These are phyloP conservation scores for Arabidopsis suecica DNA, from an alignment of 345 rosid species.

Conservation along the genomic window DNA sequence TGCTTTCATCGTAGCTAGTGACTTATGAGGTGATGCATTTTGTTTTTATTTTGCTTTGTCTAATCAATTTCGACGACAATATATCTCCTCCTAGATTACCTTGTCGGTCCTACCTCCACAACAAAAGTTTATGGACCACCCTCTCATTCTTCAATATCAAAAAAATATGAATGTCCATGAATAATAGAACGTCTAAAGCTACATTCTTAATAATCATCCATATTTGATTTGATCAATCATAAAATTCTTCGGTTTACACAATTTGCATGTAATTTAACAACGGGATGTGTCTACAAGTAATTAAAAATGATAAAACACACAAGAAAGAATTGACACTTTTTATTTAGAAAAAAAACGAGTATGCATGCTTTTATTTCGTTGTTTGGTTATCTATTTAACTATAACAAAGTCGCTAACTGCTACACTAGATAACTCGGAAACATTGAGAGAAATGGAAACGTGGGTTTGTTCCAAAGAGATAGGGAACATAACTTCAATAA, in stretches of 20 bases:
- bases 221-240: not conserved
- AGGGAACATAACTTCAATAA: not conserved
- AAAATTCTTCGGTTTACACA: not conserved
- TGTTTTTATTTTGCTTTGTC: conserved; percentile 41
- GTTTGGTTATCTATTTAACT: not conserved
- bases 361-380: not conserved
- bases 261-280: not conserved
- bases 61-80: conserved; percentile 42
- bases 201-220: not conserved
- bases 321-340: too few species aligned
- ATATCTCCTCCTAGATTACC: conserved; percentile 48
- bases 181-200: conserved; percentile 18
- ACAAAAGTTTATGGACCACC: conserved; percentile 37
- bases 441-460: not conserved
- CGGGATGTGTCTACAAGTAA: not conserved
- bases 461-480: not conserved
- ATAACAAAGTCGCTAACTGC: not conserved
- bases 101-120: conserved; percentile 44
- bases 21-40: conserved; percentile 44
- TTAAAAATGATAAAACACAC: not conserved
- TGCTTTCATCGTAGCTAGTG: conserved; percentile 37
- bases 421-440: not conserved
- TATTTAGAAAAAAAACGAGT: not conserved
- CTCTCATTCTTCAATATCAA: conserved; percentile 19
- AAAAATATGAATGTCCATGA: conserved; percentile 8